These are phyloP conservation scores for Linum tenue DNA, from an alignment of 345 rosid genomes.

Conservation along the genomic window DNA sequence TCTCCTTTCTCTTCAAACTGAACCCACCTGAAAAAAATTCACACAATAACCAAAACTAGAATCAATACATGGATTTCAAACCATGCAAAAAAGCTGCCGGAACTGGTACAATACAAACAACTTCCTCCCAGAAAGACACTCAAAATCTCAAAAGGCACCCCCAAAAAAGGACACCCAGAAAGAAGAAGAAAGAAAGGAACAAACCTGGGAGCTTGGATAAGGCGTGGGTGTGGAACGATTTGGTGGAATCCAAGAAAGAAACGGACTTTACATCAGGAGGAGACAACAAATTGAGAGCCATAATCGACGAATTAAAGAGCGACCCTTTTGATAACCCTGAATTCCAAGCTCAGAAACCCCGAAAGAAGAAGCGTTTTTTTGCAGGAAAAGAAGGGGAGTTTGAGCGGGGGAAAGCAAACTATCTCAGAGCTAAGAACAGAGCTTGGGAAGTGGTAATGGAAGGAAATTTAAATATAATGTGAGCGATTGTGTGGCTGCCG, in stretches of 20 bases:
- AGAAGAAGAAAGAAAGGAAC: not conserved
- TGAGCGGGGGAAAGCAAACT: not conserved
- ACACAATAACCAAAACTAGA: slow-evolving; percentile 8
- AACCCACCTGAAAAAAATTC: slow-evolving; percentile 36
- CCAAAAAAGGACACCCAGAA: slow-evolving; percentile 11
- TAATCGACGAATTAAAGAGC: slow-evolving; percentile 7
- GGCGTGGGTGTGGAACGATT: slow-evolving; percentile 28
- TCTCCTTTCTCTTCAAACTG: slow-evolving; percentile 45
- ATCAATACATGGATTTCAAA: not conserved
- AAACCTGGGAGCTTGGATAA: slow-evolving; percentile 56
- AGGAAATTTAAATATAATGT: not conserved
- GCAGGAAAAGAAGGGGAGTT: not conserved
- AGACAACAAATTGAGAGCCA: slow-evolving; percentile 64
- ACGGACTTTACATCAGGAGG: slow-evolving; percentile 49
- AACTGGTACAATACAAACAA: not conserved
- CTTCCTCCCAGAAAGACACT: too few relatives aligned
- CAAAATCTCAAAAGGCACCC: not conserved
- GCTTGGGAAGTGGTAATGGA: not conserved
- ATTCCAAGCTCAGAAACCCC: not conserved
- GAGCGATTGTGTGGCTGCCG: not conserved
- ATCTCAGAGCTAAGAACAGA: not conserved
- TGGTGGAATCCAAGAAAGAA: slow-evolving; percentile 57
- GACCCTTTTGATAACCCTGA: not conserved
- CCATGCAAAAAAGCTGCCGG: not conserved
- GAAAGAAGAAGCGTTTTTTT: too few relatives aligned